Conservation (phyloP, 805 yeast species). For the Saccharomycopsis sp. region DNA sequence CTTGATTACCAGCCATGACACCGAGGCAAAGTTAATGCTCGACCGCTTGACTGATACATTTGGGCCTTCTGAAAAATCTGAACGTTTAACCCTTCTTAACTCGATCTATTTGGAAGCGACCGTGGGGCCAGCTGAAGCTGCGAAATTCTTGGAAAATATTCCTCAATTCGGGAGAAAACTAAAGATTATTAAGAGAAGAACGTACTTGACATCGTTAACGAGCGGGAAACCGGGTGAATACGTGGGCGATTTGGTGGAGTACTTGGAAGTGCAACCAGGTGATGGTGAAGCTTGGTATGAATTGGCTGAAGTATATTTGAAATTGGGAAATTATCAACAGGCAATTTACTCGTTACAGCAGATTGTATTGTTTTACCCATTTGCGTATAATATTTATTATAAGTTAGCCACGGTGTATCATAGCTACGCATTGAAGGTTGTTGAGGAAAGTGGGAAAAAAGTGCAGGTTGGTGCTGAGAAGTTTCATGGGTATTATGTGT, state of each 20-base stretch:
- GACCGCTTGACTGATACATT: constrained; percentile 64
- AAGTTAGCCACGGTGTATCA: constrained; percentile 51
- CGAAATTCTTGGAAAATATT: constrained; percentile 29
- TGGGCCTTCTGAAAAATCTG: constrained; percentile 42
- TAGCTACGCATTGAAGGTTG: constrained; percentile 15
- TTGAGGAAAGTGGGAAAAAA: constrained; percentile 12
- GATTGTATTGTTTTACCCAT: constrained; percentile 58
- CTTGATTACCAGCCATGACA: constrained; percentile 54
- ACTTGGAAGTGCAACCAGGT: constrained; percentile 58
- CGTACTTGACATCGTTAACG: constrained; percentile 23
- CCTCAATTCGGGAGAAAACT: constrained; percentile 22
- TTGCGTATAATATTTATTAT: constrained; percentile 59
- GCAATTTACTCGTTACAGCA: constrained; percentile 67
- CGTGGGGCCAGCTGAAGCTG: constrained; percentile 34
- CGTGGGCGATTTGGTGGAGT: constrained; percentile 46
- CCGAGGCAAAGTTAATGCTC: constrained; percentile 61
- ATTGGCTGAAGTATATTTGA: constrained; percentile 56
- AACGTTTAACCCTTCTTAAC: constrained; percentile 48
- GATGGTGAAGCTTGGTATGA: constrained; percentile 79
- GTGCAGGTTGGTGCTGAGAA: constrained; percentile 14
- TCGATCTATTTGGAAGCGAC: constrained; percentile 49
- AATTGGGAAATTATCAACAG: constrained; percentile 55
- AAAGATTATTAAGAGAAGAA: constrained; percentile 24
- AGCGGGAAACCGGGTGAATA: constrained; percentile 35
- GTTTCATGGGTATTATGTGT: constrained; percentile 16